phyloP scores from a whole-genome alignment of 352 stramenopile species.

The Phytophthora lateralis region DNA sequence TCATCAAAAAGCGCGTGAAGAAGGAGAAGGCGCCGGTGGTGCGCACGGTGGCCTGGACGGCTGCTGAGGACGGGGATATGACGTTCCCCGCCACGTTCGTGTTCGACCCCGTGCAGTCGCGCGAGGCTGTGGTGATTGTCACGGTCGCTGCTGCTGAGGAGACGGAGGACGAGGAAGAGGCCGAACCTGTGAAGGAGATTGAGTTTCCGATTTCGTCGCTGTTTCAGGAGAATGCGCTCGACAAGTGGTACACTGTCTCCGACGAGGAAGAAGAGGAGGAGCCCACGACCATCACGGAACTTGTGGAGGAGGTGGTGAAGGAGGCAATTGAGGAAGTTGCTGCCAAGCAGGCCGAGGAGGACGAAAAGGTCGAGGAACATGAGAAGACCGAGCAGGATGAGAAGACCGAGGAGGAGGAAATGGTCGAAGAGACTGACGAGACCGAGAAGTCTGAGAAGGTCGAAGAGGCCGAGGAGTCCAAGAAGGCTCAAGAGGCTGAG shows the following conservation, averaged over 20 bases:
- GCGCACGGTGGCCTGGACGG: conserved; percentile 44
- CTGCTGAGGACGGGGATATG: conserved; percentile 13
- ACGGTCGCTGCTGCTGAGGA: conserved; percentile 45
- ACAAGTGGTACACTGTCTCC: conserved; percentile 74
- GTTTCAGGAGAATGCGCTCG: conserved; percentile 61
- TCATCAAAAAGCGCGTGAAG: conserved; percentile 65
- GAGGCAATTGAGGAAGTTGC: conserved; percentile 25
- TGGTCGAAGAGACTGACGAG: conserved; percentile 11
- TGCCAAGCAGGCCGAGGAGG: conserved; percentile 14
- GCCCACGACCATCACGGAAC: conserved; percentile 38
- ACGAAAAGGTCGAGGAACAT: conserved; percentile 8
- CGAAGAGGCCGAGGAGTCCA: conserved; percentile 9
- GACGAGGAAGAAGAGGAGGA: conserved; percentile 52
- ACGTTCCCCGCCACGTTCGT: conserved; percentile 73
- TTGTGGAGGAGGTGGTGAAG: conserved; percentile 31
- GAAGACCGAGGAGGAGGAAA: conserved; percentile 2
- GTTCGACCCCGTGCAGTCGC: conserved; percentile 85
- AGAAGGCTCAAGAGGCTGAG: conserved; percentile 7
- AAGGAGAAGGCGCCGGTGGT: conserved; percentile 54
- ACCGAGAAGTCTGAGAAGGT: conserved; percentile 15
- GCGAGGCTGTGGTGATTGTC: conserved; percentile 78
- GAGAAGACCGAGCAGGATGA: conserved; percentile 13
- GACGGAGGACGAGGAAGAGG: conserved; percentile 54
- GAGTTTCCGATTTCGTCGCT: conserved; percentile 78
- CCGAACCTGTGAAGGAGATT: conserved; percentile 76